Evolutionary conservation across 306 rosid species (phyloP).

Genomic region (Heteromeles arbutifolia): DNA sequence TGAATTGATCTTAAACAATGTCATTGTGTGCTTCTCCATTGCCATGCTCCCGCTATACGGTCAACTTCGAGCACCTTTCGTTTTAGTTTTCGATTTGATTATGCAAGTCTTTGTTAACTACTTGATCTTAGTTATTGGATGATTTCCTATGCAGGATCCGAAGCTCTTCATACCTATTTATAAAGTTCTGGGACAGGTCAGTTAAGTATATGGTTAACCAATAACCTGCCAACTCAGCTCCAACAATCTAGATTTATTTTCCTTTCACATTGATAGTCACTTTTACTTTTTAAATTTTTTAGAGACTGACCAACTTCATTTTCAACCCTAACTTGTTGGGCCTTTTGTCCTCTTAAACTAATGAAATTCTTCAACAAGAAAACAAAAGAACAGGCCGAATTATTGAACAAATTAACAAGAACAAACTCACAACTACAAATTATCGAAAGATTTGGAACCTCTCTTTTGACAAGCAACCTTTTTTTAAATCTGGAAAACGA

Average conservation of each 20-base stretch:
- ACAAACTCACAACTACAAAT: not conserved
- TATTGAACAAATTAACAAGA: not conserved
- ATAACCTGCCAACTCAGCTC: not conserved
- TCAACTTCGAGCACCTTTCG: not conserved
- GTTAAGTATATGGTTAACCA: not conserved
- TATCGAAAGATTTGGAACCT: not conserved
- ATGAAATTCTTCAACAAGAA: not conserved
- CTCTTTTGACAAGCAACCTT: not conserved
- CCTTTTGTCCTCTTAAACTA: not conserved
- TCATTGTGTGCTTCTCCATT: constrained; percentile 21
- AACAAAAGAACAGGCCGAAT: not conserved
- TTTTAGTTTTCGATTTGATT: not conserved
- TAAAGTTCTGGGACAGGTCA: not conserved
- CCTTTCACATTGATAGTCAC: too few species aligned
- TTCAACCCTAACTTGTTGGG: not conserved
- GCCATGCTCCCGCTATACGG: not conserved
- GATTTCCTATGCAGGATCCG: constrained; percentile 45
- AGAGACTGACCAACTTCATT: too few species aligned
- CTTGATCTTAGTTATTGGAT: constrained; percentile 1
- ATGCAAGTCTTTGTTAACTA: not conserved
- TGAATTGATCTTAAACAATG: constrained; percentile 54
- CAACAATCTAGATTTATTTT: too few species aligned
- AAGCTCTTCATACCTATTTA: constrained; percentile 31
- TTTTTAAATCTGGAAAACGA: not conserved
- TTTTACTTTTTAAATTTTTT: too few species aligned